Evolutionary conservation across 345 rosid genomes (phyloP).

Genomic region (Barbarea vulgaris): DNA sequence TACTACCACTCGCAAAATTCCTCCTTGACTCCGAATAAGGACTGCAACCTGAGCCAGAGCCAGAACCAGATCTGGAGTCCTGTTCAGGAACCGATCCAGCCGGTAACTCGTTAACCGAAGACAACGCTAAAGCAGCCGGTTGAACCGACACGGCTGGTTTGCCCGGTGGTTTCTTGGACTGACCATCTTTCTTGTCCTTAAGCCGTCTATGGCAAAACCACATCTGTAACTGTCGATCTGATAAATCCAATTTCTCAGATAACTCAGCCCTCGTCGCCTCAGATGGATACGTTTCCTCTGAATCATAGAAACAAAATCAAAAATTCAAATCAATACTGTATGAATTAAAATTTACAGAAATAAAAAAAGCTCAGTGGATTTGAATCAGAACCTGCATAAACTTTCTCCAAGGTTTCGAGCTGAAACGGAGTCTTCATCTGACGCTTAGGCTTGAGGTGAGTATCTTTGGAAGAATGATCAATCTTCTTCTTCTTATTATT

Average conservation of each 20-base stretch:
- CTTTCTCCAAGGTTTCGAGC: slow-evolving; percentile 84
- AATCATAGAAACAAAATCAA: slow-evolving; percentile 18
- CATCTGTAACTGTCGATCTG: slow-evolving; percentile 99
- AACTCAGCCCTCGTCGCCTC: slow-evolving; percentile 72
- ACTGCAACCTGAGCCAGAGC: slow-evolving; percentile 68
- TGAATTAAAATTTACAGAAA: background rate
- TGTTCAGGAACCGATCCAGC: slow-evolving; percentile 54
- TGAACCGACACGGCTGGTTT: slow-evolving; percentile 39
- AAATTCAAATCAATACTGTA: slow-evolving; percentile 1
- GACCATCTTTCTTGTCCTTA: slow-evolving; percentile 81
- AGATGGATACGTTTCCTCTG: slow-evolving; percentile 89
- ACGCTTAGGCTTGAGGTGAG: slow-evolving; percentile 74
- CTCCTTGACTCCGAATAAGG: slow-evolving; percentile 68
- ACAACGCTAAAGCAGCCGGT: slow-evolving; percentile 42
- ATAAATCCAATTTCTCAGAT: slow-evolving; percentile 78
- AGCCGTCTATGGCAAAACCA: slow-evolving; percentile 99
- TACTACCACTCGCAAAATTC: slow-evolving; percentile 35
- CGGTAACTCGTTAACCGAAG: slow-evolving; percentile 52
- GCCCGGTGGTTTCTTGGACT: slow-evolving; percentile 52
- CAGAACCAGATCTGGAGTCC: slow-evolving; percentile 74
- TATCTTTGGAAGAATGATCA: slow-evolving; percentile 44
- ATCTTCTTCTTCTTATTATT: slow-evolving; percentile 27
- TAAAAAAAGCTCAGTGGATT: background rate
- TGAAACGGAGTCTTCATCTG: slow-evolving; percentile 99
- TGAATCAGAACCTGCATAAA: slow-evolving; percentile 52